Conservation (phyloP, 345 rosid species). For the Citrus trifoliata region DNA sequence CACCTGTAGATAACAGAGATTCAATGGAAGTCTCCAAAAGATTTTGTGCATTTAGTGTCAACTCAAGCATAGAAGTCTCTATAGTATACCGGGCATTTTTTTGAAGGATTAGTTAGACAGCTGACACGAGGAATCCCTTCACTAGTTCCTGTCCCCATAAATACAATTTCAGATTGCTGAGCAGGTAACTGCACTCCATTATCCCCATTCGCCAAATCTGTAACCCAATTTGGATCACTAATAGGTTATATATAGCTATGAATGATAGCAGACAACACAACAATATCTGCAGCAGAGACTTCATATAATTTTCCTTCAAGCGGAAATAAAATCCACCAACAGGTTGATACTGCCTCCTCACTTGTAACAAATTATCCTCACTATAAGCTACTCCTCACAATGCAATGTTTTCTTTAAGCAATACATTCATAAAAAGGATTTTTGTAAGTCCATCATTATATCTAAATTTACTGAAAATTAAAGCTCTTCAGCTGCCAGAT, state of each 20-base stretch:
- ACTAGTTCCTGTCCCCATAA: slow-evolving; percentile 90
- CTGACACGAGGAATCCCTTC: slow-evolving; percentile 96
- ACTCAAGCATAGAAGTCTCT: not conserved
- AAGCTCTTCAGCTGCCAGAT: not conserved
- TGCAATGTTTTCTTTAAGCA: not conserved
- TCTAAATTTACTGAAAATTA: not conserved
- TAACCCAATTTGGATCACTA: slow-evolving; percentile 13
- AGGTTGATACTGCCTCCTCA: not conserved
- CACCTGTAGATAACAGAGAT: slow-evolving; percentile 42
- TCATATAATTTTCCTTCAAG: not conserved
- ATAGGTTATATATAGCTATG: not conserved
- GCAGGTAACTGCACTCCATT: slow-evolving; percentile 20
- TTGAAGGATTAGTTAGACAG: slow-evolving; percentile 76
- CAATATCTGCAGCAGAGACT: not conserved
- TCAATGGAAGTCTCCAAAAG: slow-evolving; percentile 11
- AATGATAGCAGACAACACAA: not conserved
- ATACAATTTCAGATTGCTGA: slow-evolving; percentile 67
- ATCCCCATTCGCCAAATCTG: slow-evolving; percentile 40
- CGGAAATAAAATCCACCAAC: not conserved
- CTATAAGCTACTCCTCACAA: not conserved
- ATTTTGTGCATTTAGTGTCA: not conserved
- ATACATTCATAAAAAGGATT: not conserved
- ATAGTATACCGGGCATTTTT: slow-evolving; percentile 69
- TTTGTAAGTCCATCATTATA: not conserved
- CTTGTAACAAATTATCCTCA: not conserved